Conservation (phyloP, 257 asterid genomes). For the Verbena officinalis region DNA sequence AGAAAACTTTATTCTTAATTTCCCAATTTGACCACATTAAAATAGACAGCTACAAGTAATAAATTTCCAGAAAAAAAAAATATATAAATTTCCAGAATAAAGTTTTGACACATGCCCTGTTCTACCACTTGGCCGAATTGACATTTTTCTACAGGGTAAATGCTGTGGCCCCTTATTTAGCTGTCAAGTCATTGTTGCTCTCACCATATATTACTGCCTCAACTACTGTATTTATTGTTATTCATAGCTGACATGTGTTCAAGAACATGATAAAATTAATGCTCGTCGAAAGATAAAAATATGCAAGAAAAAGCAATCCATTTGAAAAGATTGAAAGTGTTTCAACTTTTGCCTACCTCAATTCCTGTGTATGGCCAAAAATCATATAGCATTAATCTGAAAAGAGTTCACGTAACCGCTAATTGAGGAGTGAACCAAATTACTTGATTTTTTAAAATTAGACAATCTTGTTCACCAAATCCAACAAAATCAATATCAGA, state of each 20-base stretch:
- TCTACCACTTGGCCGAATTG: slow-evolving; percentile 29
- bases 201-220: slow-evolving; percentile 35
- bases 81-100: slow-evolving; percentile 27
- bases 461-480: slow-evolving; percentile 15
- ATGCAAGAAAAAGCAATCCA: slow-evolving; percentile 20
- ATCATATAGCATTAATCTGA: neutral
- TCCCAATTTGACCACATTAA: slow-evolving; percentile 2
- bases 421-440: slow-evolving; percentile 5
- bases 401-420: slow-evolving; percentile 13
- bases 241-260: slow-evolving; percentile 26
- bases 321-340: neutral
- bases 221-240: slow-evolving; percentile 51
- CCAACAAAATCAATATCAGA: slow-evolving; percentile 27
- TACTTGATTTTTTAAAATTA: slow-evolving; percentile 8
- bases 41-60: slow-evolving; percentile 26
- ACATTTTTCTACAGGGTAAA: slow-evolving; percentile 35
- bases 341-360: neutral
- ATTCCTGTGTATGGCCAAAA: slow-evolving; percentile 21
- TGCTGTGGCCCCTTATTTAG: slow-evolving; percentile 38
- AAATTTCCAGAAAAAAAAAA: slow-evolving; percentile 26
- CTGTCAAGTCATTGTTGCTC: slow-evolving; percentile 11
- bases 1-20: neutral
- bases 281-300: slow-evolving; percentile 27
- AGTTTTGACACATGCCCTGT: slow-evolving; percentile 24
- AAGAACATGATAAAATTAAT: slow-evolving; percentile 32